These are phyloP conservation scores for Barbarea vulgaris DNA, from an alignment of 345 rosid species.

Conservation along the genomic window DNA sequence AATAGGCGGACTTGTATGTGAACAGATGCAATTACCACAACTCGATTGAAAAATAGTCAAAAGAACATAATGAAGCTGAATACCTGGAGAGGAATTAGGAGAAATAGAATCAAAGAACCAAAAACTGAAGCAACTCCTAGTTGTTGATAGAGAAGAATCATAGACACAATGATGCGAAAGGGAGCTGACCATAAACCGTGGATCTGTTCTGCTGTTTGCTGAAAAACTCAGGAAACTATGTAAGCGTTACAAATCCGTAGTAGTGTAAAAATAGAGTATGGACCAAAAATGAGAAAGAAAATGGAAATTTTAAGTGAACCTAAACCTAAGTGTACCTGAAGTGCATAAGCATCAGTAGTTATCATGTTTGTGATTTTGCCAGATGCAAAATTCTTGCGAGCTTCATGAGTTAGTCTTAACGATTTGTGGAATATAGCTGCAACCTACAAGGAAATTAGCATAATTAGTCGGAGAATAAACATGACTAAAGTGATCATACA, in stretches of 20 bases:
- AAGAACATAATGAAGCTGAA: constrained; percentile 3
- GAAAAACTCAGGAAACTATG: constrained; percentile 22
- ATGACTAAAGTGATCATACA: too few relatives aligned
- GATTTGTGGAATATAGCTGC: constrained; percentile 94
- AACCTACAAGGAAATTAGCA: background rate
- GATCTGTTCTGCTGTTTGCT: constrained; percentile 89
- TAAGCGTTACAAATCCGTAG: constrained; percentile 7
- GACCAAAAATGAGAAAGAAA: background rate
- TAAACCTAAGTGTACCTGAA: constrained; percentile 59
- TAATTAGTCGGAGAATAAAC: too few relatives aligned
- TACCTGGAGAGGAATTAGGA: constrained; percentile 86
- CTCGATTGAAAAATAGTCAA: background rate
- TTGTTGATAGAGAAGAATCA: constrained; percentile 90
- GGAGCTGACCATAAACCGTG: constrained; percentile 97
- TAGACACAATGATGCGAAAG: constrained; percentile 73
- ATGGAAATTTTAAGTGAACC: background rate
- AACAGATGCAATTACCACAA: constrained; percentile 10
- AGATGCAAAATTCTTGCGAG: constrained; percentile 78
- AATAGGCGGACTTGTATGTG: constrained; percentile 19
- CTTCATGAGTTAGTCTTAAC: constrained; percentile 79
- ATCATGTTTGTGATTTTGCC: constrained; percentile 96
- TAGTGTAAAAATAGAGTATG: constrained; percentile 4
- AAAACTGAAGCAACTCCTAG: constrained; percentile 89
- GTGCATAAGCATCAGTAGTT: constrained; percentile 90
- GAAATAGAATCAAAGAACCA: constrained; percentile 76